Evolutionary conservation across 176 grass and related monocot genomes (phyloP).

Genomic region (Cenchrus fungigraminus): DNA sequence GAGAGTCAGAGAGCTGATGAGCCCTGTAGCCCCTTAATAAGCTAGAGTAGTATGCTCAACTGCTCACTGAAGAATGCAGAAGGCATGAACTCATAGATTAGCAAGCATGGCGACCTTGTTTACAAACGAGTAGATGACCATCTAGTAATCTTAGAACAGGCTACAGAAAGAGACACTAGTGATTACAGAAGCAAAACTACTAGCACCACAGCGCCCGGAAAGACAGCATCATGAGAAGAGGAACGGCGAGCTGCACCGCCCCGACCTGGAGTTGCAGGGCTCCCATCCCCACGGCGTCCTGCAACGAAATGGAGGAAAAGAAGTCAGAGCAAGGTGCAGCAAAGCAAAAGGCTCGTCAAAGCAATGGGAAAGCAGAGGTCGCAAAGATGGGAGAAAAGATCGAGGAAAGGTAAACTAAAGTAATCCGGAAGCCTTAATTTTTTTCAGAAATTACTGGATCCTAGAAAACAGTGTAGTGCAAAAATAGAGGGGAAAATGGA

Average conservation of each 20-base stretch:
- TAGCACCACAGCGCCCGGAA: neutral
- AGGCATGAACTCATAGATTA: neutral
- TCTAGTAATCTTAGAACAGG: neutral
- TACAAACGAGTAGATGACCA: neutral
- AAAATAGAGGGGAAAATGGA: neutral
- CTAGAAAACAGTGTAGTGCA: neutral
- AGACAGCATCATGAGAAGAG: constrained; percentile 30
- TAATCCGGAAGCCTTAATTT: no score
- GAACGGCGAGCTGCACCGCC: constrained; percentile 24
- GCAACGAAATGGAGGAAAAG: constrained; percentile 25
- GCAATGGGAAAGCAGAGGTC: constrained; percentile 7
- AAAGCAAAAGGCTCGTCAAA: constrained; percentile 9
- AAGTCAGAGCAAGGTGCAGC: constrained; percentile 14
- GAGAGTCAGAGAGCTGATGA: no score
- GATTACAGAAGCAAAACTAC: constrained; percentile 28
- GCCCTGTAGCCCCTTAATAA: no score
- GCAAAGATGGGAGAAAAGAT: constrained; percentile 29
- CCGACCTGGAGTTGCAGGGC: constrained; percentile 15
- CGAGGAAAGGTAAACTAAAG: neutral
- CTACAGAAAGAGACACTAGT: neutral
- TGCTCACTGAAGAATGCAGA: neutral
- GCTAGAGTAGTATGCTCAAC: no score
- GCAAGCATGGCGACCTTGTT: neutral
- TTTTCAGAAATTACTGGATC: neutral
- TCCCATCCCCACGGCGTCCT: constrained; percentile 51